Percentiles rank a stretch among this genome's conserved stretches.
These are phyloP conservation scores for Haberlea rhodopensis DNA, from an alignment of 257 asterid genomes.

Conservation along the genomic window DNA sequence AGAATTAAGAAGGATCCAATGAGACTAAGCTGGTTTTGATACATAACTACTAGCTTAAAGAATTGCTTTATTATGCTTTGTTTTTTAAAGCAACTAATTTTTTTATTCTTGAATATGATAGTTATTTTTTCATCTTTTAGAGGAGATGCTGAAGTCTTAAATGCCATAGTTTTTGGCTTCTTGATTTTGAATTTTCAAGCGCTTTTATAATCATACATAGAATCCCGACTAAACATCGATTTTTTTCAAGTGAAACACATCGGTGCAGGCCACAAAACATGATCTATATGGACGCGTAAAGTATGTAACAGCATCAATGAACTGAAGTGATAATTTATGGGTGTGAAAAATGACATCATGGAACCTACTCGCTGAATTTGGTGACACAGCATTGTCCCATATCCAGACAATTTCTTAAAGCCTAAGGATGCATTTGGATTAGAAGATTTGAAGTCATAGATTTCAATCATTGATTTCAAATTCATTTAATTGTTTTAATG, in stretches of 20 bases:
- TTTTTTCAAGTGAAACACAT: neutral
- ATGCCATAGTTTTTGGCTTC: too few relatives aligned
- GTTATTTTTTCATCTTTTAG: too few relatives aligned
- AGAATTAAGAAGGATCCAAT: slow-evolving; percentile 2
- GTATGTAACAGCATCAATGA: neutral
- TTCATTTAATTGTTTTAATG: too few relatives aligned
- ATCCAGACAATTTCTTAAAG: slow-evolving; percentile 11
- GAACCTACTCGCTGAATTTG: neutral
- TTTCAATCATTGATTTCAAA: too few relatives aligned
- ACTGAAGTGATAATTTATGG: neutral
- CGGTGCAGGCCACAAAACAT: neutral
- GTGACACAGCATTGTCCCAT: neutral
- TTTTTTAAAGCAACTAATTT: too few relatives aligned
- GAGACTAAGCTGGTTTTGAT: neutral
- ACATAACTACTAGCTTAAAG: too few relatives aligned
- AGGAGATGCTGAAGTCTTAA: too few relatives aligned
- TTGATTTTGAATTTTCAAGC: too few relatives aligned
- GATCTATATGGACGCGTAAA: neutral
- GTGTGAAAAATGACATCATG: neutral
- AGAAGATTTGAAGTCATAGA: too few relatives aligned
- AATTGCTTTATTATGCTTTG: neutral
- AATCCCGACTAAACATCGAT: too few relatives aligned
- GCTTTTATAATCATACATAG: too few relatives aligned
- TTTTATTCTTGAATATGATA: neutral
- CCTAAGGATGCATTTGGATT: too few relatives aligned